Conservation (phyloP, 805 yeast genomes). For the Lipomyces sp. region DNA sequence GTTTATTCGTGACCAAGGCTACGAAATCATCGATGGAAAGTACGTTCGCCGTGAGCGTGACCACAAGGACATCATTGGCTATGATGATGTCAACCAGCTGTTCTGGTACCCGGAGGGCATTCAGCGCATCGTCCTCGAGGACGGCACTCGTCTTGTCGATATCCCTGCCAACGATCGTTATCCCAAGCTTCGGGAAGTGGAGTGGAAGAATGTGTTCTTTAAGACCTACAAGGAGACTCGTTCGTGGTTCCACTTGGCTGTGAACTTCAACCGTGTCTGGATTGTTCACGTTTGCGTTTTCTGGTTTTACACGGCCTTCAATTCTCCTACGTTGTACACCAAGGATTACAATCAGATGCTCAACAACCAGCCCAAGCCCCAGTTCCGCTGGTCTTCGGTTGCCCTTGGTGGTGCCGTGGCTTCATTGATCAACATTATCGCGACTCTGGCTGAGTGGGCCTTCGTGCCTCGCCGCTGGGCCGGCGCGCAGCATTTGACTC, state of each 20-base stretch:
- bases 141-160: slow-evolving; percentile 88
- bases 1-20: slow-evolving; percentile 67
- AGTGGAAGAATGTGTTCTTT: slow-evolving; percentile 88
- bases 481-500: slow-evolving; percentile 93
- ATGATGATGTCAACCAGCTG: slow-evolving; percentile 97
- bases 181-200: slow-evolving; percentile 83
- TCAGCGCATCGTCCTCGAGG: slow-evolving; percentile 83
- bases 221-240: slow-evolving; percentile 94
- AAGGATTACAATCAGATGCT: slow-evolving; percentile 76
- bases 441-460: slow-evolving; percentile 89
- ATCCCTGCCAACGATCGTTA: slow-evolving; percentile 87
- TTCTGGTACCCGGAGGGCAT: slow-evolving; percentile 99
- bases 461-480: slow-evolving; percentile 99
- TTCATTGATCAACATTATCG: slow-evolving; percentile 70
- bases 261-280: slow-evolving; percentile 98
- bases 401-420: slow-evolving; percentile 94
- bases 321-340: slow-evolving; percentile 88
- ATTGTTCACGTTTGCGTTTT: slow-evolving; percentile 81
- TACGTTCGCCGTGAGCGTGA: slow-evolving; percentile 65
- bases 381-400: slow-evolving; percentile 87
- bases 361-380: slow-evolving; percentile 83
- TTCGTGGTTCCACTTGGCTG: slow-evolving; percentile 94
- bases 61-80: slow-evolving; percentile 63
- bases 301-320: slow-evolving; percentile 95
- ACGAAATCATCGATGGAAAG: slow-evolving; percentile 52